Percentiles rank a stretch among this genome's conserved stretches.
Conservation (phyloP, 108 stramenopile species). For the Fragilariopsis cylindrus region DNA sequence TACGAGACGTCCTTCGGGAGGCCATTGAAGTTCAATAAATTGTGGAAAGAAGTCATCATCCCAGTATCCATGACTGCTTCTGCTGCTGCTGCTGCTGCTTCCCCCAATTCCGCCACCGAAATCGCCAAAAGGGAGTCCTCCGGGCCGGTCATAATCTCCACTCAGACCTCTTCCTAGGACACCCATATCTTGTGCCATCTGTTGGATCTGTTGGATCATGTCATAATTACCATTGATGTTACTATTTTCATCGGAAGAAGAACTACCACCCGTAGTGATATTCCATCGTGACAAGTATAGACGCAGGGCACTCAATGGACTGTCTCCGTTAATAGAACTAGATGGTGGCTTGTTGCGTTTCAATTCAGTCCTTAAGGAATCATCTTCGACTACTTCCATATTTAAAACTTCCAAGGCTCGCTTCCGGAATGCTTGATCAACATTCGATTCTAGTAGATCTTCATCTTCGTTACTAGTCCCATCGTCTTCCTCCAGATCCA, state of each 20-base stretch:
- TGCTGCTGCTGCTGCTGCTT: slow-evolving; percentile 2
- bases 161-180: slow-evolving; percentile 53
- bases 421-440: slow-evolving; percentile 24
- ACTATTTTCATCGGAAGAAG: not conserved
- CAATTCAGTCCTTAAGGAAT: slow-evolving; percentile 52
- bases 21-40: slow-evolving; percentile 63
- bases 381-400: slow-evolving; percentile 62
- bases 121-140: not conserved
- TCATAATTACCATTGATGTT: not conserved
- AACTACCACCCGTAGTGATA: not conserved
- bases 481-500: slow-evolving; percentile 14
- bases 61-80: slow-evolving; percentile 20
- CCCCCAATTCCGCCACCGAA: not conserved
- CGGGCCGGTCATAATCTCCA: slow-evolving; percentile 26
- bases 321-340: not conserved
- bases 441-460: slow-evolving; percentile 26
- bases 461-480: slow-evolving; percentile 17
- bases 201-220: slow-evolving; percentile 40
- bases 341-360: slow-evolving; percentile 22
- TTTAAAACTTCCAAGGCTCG: slow-evolving; percentile 47
- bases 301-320: slow-evolving; percentile 8
- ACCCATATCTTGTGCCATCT: slow-evolving; percentile 64
- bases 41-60: slow-evolving; percentile 63
- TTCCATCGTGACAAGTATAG: slow-evolving; percentile 12
- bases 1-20: slow-evolving; percentile 55